phyloP scores from a whole-genome alignment of 176 grass and related monocot species.

The Dactylis glomerata region DNA sequence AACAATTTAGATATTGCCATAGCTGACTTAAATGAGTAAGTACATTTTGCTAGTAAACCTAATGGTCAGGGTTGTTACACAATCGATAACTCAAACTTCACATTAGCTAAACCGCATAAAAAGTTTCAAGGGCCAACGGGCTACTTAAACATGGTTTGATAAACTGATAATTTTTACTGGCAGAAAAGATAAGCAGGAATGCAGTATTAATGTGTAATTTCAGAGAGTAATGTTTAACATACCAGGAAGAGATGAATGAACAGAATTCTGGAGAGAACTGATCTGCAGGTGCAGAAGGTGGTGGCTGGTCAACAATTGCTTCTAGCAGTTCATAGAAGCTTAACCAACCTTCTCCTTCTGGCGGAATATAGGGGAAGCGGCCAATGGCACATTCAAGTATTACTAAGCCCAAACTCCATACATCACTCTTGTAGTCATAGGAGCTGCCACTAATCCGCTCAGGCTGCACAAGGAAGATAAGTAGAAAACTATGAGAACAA shows the following conservation, averaged over 20 bases:
- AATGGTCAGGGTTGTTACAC: background rate
- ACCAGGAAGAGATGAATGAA: conserved; percentile 90
- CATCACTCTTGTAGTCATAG: conserved; percentile 96
- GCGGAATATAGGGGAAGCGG: conserved; percentile 81
- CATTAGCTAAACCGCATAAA: background rate
- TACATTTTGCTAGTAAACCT: background rate
- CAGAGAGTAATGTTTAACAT: conserved; percentile 7
- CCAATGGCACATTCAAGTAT: conserved; percentile 96
- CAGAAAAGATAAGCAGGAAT: background rate
- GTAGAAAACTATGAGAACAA: conserved; percentile 24
- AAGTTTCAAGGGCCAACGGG: background rate
- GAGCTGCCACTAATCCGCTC: conserved; percentile 92
- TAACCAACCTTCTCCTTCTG: conserved; percentile 72
- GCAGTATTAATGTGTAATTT: background rate
- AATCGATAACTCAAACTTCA: background rate
- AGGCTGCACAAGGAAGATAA: conserved; percentile 52
- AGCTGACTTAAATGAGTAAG: background rate
- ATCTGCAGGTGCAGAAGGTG: conserved; percentile 81
- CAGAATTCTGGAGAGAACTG: conserved; percentile 97
- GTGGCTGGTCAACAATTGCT: conserved; percentile 94
- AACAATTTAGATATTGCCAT: background rate
- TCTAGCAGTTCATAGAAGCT: conserved; percentile 96
- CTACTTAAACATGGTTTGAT: background rate
- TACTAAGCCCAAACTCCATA: conserved; percentile 96
- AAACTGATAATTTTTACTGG: background rate